A percentile compares a stretch with the other conserved stretches of the same genome.
Conservation (phyloP, 1,284 basidiomycete species). For the Grifola frondosa region DNA sequence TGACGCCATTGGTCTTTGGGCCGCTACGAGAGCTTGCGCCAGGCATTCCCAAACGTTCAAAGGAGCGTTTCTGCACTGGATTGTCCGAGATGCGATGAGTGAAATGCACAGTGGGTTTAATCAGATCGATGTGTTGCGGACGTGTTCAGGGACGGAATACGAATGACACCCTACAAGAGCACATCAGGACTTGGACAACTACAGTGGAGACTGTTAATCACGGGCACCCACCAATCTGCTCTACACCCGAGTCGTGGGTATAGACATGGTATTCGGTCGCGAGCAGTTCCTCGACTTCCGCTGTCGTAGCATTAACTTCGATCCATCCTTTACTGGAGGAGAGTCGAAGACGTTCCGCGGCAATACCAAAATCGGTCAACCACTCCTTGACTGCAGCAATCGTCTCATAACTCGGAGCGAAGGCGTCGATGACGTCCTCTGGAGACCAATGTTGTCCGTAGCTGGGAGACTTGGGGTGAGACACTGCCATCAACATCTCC, state of each 20-base stretch:
- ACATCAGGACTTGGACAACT: background rate
- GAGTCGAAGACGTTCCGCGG: slow-evolving; percentile 30
- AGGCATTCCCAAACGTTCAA: slow-evolving; percentile 32
- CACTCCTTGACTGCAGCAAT: slow-evolving; percentile 38
- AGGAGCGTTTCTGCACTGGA: slow-evolving; percentile 16
- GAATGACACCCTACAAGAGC: slow-evolving; percentile 34
- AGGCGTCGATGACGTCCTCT: slow-evolving; percentile 35
- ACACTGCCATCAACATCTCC: slow-evolving; percentile 35
- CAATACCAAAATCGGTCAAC: slow-evolving; percentile 38
- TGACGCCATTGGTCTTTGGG: slow-evolving; percentile 36
- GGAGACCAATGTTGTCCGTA: slow-evolving; percentile 41
- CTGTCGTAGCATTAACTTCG: slow-evolving; percentile 36
- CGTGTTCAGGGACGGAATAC: slow-evolving; percentile 40
- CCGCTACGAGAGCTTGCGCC: slow-evolving; percentile 22
- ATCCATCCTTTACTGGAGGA: slow-evolving; percentile 42
- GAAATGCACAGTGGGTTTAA: slow-evolving; percentile 47
- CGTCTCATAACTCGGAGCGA: slow-evolving; percentile 39
- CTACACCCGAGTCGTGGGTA: slow-evolving; percentile 36
- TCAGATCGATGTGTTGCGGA: slow-evolving; percentile 42
- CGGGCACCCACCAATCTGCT: slow-evolving; percentile 37
- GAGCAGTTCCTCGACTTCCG: slow-evolving; percentile 41
- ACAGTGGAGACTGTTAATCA: background rate
- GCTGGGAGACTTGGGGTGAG: slow-evolving; percentile 36
- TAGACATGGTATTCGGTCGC: slow-evolving; percentile 41
- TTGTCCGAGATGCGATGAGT: slow-evolving; percentile 21